Evolutionary conservation across 192 early-diverging fungal genomes (phyloP), one percentile per base, ranked within the genome.

Genomic region (Coemansia javaensis): DNA sequence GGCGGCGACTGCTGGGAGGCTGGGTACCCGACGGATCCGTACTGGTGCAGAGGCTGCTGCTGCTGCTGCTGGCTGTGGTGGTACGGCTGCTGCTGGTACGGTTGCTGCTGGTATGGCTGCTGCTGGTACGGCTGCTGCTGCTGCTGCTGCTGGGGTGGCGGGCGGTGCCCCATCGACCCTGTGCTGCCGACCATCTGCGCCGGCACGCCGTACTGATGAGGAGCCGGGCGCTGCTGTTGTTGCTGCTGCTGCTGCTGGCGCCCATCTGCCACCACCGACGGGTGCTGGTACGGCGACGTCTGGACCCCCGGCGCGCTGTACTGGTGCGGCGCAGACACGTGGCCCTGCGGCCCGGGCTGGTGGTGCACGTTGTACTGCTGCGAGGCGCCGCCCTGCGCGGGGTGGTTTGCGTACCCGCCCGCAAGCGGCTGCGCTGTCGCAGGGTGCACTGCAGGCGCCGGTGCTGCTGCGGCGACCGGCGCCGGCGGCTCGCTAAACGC

Each of bases 331-430:
- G 17, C 46, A 49, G 53, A 54, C 18, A 28, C 33, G 38, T 51
- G 48, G 37, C 40, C 40, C 41, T 47, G 45, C 9, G 27, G 49
- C 20, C 21, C 48, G 7, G 24, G 35, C 27, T 63, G 59, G 2
- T 70, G 59, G 20, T 54, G 55, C 8, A 43, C 47, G 28, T 44
- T 62, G 27, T 27, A 33, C 23, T 62, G 53, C 44, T 40, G 53
- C n/a, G 22, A 25, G 2, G 32, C 18, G 16, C 42, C 50, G 10
- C 39, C 56, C 45, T 65, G 63, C 1, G 55, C 43, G 14, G 65
- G 47, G 22, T 53, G 53, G 4, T 52, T 27, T 5, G 61, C 38
- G 24, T 73, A 61, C 13, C 41, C 53, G 21, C 44, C 52, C 3
- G 40, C 20, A 15, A 22, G 22, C 9, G 57, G 57, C 50, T 61